Conservation (phyloP, 768 basidiomycete species). For the Podaxis mareebaensis region DNA sequence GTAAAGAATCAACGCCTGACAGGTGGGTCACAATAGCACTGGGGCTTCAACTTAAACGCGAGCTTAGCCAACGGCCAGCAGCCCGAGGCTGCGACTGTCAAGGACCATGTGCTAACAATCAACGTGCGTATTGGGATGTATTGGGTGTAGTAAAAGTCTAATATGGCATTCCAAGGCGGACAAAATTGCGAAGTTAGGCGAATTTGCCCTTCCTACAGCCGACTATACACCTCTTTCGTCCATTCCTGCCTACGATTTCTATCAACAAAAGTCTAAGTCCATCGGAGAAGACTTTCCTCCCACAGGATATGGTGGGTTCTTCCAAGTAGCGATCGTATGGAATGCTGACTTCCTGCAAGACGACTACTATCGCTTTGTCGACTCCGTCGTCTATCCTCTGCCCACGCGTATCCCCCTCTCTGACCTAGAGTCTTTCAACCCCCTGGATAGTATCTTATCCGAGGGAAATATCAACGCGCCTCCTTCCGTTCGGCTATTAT, state of each 20-base stretch:
- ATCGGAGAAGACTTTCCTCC: conserved; percentile 62
- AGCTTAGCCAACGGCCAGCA: conserved; percentile 45
- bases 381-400: conserved; percentile 33
- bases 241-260: conserved; percentile 47
- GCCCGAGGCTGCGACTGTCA: conserved; percentile 45
- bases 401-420: conserved; percentile 50
- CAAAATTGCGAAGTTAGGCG: conserved; percentile 52
- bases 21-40: conserved; percentile 48
- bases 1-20: conserved; percentile 5
- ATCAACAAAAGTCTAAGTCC: conserved; percentile 36
- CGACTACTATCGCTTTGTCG: conserved; percentile 61
- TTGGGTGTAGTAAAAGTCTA: not conserved
- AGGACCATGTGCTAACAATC: conserved; percentile 47
- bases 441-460: conserved; percentile 44
- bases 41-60: conserved; percentile 82
- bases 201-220: conserved; percentile 53
- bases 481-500: conserved; percentile 54
- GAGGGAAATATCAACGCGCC: conserved; percentile 33
- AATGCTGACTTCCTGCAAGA: conserved; percentile 39
- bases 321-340: not conserved
- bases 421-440: conserved; percentile 45
- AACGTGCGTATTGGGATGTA: conserved; percentile 28
- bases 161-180: conserved; percentile 41
- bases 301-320: conserved; percentile 54
- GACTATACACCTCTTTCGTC: conserved; percentile 45